These are phyloP conservation scores for Xylaria venustula DNA, from an alignment of 495 filamentous ascomycete genomes.

Conservation along the genomic window DNA sequence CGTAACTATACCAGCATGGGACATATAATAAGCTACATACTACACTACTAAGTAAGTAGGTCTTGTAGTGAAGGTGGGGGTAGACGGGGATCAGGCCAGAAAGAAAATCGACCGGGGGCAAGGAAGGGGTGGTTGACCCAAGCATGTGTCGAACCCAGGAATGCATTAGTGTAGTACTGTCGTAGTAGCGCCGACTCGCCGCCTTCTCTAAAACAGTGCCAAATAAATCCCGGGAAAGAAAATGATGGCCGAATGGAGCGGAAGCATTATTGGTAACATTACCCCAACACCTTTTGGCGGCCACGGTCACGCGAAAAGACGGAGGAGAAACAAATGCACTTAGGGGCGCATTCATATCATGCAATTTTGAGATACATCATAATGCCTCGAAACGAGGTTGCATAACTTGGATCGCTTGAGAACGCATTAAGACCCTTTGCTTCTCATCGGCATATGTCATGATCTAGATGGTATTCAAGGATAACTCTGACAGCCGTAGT, in stretches of 20 bases:
- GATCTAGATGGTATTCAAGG: too few species aligned
- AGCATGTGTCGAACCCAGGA: conserved; percentile 10
- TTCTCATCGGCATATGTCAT: too few species aligned
- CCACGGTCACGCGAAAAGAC: background rate
- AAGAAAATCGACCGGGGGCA: conserved; percentile 5
- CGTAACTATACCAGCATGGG: conserved; percentile 12
- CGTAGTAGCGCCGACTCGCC: conserved; percentile 10
- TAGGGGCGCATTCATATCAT: background rate
- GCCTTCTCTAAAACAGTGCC: conserved; percentile 9
- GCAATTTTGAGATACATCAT: background rate
- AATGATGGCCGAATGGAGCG: background rate
- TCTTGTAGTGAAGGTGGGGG: conserved; percentile 4
- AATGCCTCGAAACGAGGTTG: background rate
- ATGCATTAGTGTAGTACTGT: background rate
- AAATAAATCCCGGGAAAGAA: background rate
- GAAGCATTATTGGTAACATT: conserved; percentile 3
- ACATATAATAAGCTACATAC: conserved; percentile 17
- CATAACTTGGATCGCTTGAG: background rate
- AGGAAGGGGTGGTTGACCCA: conserved; percentile 1
- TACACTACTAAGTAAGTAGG: too few species aligned
- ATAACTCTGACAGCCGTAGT: too few species aligned
- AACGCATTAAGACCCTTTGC: too few species aligned
- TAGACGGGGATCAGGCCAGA: conserved; percentile 6
- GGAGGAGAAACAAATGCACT: background rate
- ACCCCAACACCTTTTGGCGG: background rate